phyloP scores from a whole-genome alignment of 768 basidiomycete genomes.

The Sporobolomyces roseus region DNA sequence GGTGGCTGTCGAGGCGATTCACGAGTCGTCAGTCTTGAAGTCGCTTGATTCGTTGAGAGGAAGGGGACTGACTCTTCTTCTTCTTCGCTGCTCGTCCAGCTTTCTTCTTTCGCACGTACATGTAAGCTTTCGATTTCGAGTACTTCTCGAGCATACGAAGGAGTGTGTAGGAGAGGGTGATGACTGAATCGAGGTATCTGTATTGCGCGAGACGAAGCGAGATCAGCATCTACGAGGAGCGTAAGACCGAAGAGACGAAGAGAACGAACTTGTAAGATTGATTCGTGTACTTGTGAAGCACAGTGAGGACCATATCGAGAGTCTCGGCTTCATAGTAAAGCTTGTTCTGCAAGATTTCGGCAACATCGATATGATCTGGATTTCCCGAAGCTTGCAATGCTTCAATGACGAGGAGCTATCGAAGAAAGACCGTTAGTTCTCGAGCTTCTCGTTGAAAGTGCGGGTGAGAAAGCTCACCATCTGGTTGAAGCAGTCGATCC shows the following conservation, averaged over 20 bases:
- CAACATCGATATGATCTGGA: constrained; percentile 64
- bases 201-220: too few relatives aligned
- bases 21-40: too few relatives aligned
- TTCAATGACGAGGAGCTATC: constrained; percentile 74
- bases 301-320: constrained; percentile 77
- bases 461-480: constrained; percentile 51
- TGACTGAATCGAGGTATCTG: constrained; percentile 79
- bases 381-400: constrained; percentile 63
- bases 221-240: neutral
- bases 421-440: neutral
- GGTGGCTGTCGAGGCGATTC: too few relatives aligned
- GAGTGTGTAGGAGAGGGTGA: constrained; percentile 78
- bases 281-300: constrained; percentile 70
- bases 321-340: constrained; percentile 93
- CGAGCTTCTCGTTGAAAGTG: neutral
- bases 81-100: constrained; percentile 55
- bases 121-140: constrained; percentile 65
- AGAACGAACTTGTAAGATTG: constrained; percentile 55
- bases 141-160: constrained; percentile 84
- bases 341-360: constrained; percentile 77
- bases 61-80: constrained; percentile 47
- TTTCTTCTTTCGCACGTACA: constrained; percentile 71
- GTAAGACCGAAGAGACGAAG: neutral
- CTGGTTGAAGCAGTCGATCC: constrained; percentile 89
- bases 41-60: neutral